Evolutionary conservation across 768 basidiomycete genomes (phyloP).

Genomic region (Boletus rex-veris): DNA sequence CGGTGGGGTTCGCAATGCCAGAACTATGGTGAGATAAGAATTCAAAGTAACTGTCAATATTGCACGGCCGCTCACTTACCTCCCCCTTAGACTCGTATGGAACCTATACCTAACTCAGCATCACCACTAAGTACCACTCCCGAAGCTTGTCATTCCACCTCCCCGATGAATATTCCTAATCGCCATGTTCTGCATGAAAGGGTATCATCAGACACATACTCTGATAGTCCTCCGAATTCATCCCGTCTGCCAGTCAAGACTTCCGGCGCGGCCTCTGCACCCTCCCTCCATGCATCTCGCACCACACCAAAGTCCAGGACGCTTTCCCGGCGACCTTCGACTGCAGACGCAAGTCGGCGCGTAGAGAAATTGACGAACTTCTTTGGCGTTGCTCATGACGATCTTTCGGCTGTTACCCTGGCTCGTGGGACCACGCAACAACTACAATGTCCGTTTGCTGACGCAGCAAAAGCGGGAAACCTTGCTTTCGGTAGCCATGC

Average conservation of each 20-base stretch:
- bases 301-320: not conserved
- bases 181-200: not conserved
- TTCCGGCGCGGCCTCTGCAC: not conserved
- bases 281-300: not conserved
- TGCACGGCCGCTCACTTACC: slow-evolving; percentile 1
- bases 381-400: slow-evolving; percentile 13
- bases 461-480: not conserved
- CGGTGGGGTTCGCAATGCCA: not conserved
- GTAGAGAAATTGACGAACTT: slow-evolving; percentile 14
- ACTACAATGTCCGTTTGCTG: not conserved
- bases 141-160: not conserved
- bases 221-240: not conserved
- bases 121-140: not conserved
- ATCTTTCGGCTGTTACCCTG: not conserved
- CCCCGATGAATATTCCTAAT: not conserved
- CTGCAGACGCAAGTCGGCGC: slow-evolving; percentile 7
- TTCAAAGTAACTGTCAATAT: not conserved
- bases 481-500: not conserved
- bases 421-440: not conserved
- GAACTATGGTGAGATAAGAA: slow-evolving; percentile 5
- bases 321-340: not conserved
- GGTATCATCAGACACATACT: not conserved
- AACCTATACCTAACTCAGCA: not conserved
- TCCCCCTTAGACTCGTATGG: not conserved
- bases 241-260: not conserved